Conservation (phyloP, 139 green algal genomes). For the Prasinococcaceae sp. region DNA sequence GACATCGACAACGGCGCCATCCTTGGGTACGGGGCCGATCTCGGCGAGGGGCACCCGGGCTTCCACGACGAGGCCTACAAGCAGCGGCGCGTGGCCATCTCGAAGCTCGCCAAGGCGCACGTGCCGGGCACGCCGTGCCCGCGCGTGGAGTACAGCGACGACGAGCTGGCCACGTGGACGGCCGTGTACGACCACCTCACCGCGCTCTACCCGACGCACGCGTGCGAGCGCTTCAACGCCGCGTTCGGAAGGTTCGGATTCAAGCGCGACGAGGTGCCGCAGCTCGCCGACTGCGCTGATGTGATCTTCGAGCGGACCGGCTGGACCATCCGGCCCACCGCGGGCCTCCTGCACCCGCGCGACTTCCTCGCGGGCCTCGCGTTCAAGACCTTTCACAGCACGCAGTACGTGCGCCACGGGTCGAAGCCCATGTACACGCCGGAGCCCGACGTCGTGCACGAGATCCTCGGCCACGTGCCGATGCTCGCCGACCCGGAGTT, state of each 20-base stretch:
- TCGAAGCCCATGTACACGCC: conserved; percentile 69
- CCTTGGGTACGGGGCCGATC: conserved; percentile 44
- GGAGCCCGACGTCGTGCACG: conserved; percentile 78
- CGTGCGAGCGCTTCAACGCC: conserved; percentile 47
- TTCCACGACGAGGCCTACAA: conserved; percentile 66
- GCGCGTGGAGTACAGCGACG: conserved; percentile 44
- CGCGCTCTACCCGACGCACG: conserved; percentile 48
- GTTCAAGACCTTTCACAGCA: conserved; percentile 71
- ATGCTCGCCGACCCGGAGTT: conserved; percentile 70
- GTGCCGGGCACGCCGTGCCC: conserved; percentile 46
- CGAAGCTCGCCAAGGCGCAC: conserved; percentile 42
- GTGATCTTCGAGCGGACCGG: conserved; percentile 41
- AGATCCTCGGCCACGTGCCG: conserved; percentile 68
- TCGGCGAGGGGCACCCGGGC: conserved; percentile 39
- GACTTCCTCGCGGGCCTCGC: conserved; percentile 88
- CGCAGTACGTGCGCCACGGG: conserved; percentile 34
- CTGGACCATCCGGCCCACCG: conserved; percentile 62
- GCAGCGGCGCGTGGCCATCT: conserved; percentile 43
- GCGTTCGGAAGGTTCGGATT: conserved; percentile 52
- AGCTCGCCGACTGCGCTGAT: conserved; percentile 57
- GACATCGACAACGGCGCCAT: conserved; percentile 61
- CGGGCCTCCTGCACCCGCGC: conserved; percentile 74
- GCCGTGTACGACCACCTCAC: conserved; percentile 44
- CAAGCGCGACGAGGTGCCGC: conserved; percentile 39
- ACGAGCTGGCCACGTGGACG: conserved; percentile 56